phyloP scores from a whole-genome alignment of 225 moss, liverwort and hornwort genomes.

The Bryum argenteum region DNA sequence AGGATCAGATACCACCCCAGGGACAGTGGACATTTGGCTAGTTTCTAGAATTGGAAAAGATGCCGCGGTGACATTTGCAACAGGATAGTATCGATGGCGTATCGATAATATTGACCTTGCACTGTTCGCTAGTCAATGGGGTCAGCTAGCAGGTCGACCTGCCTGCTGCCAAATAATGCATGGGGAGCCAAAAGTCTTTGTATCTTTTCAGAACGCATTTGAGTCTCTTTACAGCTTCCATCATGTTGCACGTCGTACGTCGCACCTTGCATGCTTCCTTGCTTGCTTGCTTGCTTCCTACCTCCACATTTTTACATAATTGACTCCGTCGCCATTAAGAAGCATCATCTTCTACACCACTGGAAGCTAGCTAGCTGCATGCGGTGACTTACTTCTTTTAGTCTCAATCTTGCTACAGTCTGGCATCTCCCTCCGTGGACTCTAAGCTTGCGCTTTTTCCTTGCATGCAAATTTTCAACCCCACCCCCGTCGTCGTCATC shows the following conservation, averaged over 20 bases:
- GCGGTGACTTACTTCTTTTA: no score
- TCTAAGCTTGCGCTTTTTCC: not conserved
- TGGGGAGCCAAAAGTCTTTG: constrained; percentile 25
- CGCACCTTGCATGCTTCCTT: not conserved
- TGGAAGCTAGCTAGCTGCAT: not conserved
- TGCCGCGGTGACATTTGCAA: no score
- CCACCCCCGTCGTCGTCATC: no score
- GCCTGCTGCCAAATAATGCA: constrained; percentile 23
- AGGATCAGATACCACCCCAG: no score
- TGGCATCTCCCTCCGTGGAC: constrained; percentile 12
- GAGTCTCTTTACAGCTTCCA: constrained; percentile 26
- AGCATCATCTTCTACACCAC: no score
- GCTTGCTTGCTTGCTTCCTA: no score
- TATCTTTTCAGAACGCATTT: constrained; percentile 20
- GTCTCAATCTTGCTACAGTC: not conserved
- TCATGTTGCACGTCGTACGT: constrained; percentile 21
- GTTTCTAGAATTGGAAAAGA: no score
- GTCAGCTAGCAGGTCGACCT: not conserved
- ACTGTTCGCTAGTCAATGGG: constrained; percentile 10
- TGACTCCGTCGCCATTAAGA: no score
- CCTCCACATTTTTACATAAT: no score
- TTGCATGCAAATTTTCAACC: no score
- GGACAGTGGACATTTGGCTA: no score
- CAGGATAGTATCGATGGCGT: not conserved
- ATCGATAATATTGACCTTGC: not conserved